Base-by-base conservation (phyloP, 768 basidiomycete genomes). In the Russula sp. region DNA sequence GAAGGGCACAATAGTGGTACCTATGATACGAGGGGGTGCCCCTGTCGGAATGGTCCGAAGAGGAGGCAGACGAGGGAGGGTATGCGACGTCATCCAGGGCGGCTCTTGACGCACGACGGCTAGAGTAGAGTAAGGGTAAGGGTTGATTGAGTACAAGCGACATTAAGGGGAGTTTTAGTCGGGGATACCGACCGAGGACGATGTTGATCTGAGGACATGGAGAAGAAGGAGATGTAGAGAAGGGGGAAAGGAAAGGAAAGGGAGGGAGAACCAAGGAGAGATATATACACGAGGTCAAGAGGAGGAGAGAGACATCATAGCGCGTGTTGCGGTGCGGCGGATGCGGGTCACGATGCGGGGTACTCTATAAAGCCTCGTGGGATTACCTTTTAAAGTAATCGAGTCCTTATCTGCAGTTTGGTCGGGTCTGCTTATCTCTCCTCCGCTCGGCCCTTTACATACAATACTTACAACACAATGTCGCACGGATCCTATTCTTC, bases 401-500 rank as follows among this genome's bases (percentile, higher is more conserved):
- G 2, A 27, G 27, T 27, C 27, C 27, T 27, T 27, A 27, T 27
- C n/a, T n/a, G n/a, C n/a, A n/a, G n/a, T n/a, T n/a, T n/a, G n/a
- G n/a, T n/a, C n/a, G n/a, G n/a, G n/a, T 6, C 11, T 11, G 44
- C 32, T 37, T n/a, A 51, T 18, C 52, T 47, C 34, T 47, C 10
- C 3, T 35, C 16, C 16, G 5, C 16, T 18, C 42, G 10, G 10
- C 2, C 35, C n/a, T n/a, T 37, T 37, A 37, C 35, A 37, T 37
- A 37, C 35, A 37, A 27, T 27, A 27, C 22, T 27, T 11, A 37
- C 37, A 14, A 9, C 18, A 48, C 40, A 22, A 86, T 85, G 85
- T 86, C 85, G 77, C 84, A 86, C 84, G 85, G 82, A 73, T 86
- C 85, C 62, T 83, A 82, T 78, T 86, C 87, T 67, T 87, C 86